Conservation (phyloP, 2,329 filamentous ascomycete genomes). For the Periconia macrospinosa region DNA sequence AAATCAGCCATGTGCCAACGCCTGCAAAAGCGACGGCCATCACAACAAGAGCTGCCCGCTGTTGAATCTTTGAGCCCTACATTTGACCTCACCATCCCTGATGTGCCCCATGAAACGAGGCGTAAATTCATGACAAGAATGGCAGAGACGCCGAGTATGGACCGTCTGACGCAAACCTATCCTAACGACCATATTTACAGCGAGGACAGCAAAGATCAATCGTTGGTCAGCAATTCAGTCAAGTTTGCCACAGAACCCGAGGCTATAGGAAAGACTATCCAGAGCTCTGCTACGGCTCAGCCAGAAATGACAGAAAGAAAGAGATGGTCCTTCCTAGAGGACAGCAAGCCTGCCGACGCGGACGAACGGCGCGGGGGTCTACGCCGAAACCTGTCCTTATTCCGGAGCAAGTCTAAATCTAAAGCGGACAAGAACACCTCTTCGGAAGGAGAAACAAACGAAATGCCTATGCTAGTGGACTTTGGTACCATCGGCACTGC, state of each 20-base stretch:
- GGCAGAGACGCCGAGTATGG: conserved; percentile 38
- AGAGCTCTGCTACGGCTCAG: too few relatives aligned
- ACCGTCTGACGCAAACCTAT: conserved; percentile 41
- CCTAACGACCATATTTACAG: conserved; percentile 28
- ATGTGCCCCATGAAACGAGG: conserved; percentile 37
- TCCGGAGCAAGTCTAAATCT: conserved; percentile 28
- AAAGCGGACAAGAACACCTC: conserved; percentile 24
- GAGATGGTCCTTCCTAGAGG: background rate
- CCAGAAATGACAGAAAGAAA: background rate
- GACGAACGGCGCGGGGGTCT: conserved; percentile 13
- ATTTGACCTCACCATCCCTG: conserved; percentile 33
- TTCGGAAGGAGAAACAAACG: conserved; percentile 9
- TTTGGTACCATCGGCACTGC: conserved; percentile 46
- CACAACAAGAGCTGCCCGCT: conserved; percentile 26
- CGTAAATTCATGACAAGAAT: conserved; percentile 40
- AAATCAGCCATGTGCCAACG: conserved; percentile 23
- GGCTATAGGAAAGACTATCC: background rate
- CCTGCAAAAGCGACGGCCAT: conserved; percentile 35
- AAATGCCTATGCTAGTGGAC: conserved; percentile 35
- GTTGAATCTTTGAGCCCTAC: conserved; percentile 36
- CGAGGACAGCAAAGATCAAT: conserved; percentile 4
- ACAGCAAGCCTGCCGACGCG: background rate
- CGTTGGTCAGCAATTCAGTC: conserved; percentile 6
- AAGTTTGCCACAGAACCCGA: conserved; percentile 15
- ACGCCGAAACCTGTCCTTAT: conserved; percentile 33